Conservation (phyloP, 2,329 filamentous ascomycete species). For the Coniochaeta sp. region DNA sequence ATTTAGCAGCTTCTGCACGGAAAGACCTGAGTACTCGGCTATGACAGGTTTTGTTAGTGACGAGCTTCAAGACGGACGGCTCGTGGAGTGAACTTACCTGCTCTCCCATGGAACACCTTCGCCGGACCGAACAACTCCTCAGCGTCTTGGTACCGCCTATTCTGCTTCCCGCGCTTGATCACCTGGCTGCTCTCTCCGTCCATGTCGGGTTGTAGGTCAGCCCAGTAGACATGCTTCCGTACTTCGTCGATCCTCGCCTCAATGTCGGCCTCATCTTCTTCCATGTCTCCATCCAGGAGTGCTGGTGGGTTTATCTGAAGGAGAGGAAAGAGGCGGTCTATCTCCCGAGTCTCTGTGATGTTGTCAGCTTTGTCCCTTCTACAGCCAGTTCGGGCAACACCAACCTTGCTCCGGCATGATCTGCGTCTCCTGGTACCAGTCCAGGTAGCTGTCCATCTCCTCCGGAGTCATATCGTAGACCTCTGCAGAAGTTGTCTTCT, state of each 20-base stretch:
- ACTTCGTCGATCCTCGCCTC: constrained; percentile 13
- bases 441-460: constrained; percentile 68
- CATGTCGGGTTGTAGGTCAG: constrained; percentile 7
- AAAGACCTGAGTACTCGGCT: constrained; percentile 29
- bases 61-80: too few relatives aligned
- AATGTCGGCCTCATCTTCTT: constrained; percentile 15
- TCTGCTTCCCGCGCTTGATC: constrained; percentile 23
- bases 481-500: constrained; percentile 17
- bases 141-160: constrained; percentile 27
- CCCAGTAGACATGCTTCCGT: constrained; percentile 17
- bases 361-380: constrained; percentile 3
- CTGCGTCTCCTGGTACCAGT: constrained; percentile 70
- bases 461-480: constrained; percentile 41
- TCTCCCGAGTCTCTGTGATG: constrained; percentile 11
- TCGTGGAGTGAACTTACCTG: constrained; percentile 7
- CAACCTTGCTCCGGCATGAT: constrained; percentile 18
- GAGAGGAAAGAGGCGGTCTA: constrained; percentile 16
- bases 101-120: constrained; percentile 32
- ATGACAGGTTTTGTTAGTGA: background rate
- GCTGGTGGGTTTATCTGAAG: constrained; percentile 3
- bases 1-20: constrained; percentile 24
- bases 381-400: background rate
- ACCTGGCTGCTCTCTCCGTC: constrained; percentile 5
- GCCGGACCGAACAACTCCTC: constrained; percentile 34
- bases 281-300: constrained; percentile 7